These are phyloP conservation scores for Trichoderma orchidacearum DNA, from an alignment of 495 filamentous ascomycete species.

Conservation along the genomic window DNA sequence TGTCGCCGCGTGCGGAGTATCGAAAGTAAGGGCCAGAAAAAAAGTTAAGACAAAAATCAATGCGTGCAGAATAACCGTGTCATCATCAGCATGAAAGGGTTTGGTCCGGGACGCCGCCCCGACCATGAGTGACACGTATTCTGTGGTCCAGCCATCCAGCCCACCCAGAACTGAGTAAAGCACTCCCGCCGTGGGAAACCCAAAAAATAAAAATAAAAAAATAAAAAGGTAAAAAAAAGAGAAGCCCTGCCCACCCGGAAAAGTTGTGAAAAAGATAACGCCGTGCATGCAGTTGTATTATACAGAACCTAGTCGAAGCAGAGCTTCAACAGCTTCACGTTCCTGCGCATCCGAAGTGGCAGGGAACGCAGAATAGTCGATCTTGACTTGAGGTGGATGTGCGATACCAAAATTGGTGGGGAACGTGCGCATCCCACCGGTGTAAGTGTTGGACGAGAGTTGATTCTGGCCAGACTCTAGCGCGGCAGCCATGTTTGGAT, in stretches of 20 bases:
- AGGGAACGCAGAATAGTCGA: constrained; percentile 36
- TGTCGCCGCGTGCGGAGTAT: background rate
- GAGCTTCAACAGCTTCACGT: constrained; percentile 72
- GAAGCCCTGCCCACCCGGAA: background rate
- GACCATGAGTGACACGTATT: constrained; percentile 1
- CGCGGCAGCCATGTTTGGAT: constrained; percentile 22
- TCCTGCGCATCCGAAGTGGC: constrained; percentile 52
- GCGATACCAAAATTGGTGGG: constrained; percentile 31
- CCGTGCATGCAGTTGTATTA: constrained; percentile 42
- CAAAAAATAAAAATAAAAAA: no score
- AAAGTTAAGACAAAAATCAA: background rate
- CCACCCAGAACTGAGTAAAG: background rate
- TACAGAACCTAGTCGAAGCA: constrained; percentile 76
- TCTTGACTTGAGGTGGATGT: constrained; percentile 28
- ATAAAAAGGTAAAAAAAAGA: background rate
- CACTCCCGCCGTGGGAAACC: background rate
- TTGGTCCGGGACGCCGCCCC: background rate
- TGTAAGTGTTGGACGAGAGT: constrained; percentile 15
- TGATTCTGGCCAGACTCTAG: constrained; percentile 11
- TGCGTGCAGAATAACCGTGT: background rate
- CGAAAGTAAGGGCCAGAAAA: background rate
- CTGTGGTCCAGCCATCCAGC: constrained; percentile 1
- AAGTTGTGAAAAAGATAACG: background rate
- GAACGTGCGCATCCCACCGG: constrained; percentile 27
- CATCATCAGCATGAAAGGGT: background rate